Evolutionary conservation across 805 yeast genomes (phyloP).

Genomic region (Cyberlindnera sargentensis): DNA sequence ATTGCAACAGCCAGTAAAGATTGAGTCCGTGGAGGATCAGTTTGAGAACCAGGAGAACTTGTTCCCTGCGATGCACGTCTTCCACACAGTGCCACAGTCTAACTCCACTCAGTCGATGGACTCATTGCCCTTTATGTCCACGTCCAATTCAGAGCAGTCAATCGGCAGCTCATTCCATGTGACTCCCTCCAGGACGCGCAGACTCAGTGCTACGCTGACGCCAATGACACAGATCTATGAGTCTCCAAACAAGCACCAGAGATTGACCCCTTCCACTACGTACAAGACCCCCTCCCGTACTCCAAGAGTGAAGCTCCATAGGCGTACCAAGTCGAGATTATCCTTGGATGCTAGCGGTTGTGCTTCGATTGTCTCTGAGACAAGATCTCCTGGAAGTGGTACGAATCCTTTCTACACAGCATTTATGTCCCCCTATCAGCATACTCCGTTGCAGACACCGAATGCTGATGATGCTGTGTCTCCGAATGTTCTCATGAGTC

Average conservation of each 20-base stretch:
- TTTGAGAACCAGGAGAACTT: constrained; percentile 7
- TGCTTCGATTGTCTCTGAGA: constrained; percentile 14
- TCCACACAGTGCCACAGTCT: constrained; percentile 21
- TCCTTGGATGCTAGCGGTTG: constrained; percentile 30
- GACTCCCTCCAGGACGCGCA: constrained; percentile 27
- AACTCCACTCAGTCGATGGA: constrained; percentile 25
- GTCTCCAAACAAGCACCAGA: constrained; percentile 6
- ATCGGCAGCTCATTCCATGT: constrained; percentile 13
- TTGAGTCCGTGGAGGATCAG: background rate
- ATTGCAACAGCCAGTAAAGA: constrained; percentile 1
- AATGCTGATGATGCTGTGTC: constrained; percentile 13
- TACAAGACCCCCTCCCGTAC: constrained; percentile 8
- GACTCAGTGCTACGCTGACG: constrained; percentile 20
- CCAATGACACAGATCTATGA: constrained; percentile 14
- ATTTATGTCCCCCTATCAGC: constrained; percentile 31
- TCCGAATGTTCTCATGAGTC: constrained; percentile 18
- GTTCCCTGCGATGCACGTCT: constrained; percentile 15
- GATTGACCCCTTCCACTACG: background rate
- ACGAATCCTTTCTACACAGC: constrained; percentile 43
- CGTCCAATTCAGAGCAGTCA: constrained; percentile 20
- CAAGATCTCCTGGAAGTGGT: constrained; percentile 27
- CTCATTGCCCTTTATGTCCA: constrained; percentile 24
- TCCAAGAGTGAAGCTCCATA: constrained; percentile 24
- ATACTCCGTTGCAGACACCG: constrained; percentile 23
- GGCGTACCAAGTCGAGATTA: constrained; percentile 33